Evolutionary conservation across 352 stramenopile genomes (phyloP).

Genomic region (Blastocystis sp.): DNA sequence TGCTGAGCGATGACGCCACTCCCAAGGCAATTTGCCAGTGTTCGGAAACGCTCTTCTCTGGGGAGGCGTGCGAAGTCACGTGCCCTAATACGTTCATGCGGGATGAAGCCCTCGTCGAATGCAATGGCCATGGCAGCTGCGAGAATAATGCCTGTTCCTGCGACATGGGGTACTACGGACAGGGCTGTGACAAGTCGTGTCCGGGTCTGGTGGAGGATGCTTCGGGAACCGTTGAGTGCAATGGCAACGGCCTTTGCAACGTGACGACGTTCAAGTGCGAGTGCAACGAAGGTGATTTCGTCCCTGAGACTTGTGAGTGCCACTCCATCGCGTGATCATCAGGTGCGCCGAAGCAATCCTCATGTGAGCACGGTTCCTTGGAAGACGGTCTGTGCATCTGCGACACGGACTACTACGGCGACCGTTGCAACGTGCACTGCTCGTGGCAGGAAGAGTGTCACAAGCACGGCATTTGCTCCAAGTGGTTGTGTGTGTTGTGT

Average conservation of each 20-base stretch:
- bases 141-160: background rate
- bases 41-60: no score
- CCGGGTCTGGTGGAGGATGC: no score
- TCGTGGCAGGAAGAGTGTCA: background rate
- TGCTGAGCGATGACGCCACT: no score
- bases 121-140: slow-evolving; percentile 8
- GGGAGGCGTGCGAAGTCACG: no score
- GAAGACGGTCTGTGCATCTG: background rate
- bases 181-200: background rate
- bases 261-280: background rate
- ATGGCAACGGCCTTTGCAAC: background rate
- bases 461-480: slow-evolving; percentile 23
- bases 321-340: background rate
- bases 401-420: background rate
- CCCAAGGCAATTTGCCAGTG: no score
- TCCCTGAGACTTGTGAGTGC: background rate
- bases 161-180: background rate
- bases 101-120: background rate
- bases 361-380: slow-evolving; percentile 21
- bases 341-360: background rate
- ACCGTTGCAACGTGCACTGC: background rate
- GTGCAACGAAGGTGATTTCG: background rate
- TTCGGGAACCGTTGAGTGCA: no score
- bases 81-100: no score
- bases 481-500: background rate